Evolutionary conservation across 805 yeast species (phyloP), one percentile per base, ranked within the genome.

Genomic region (Metschnikowia arizonensis): DNA sequence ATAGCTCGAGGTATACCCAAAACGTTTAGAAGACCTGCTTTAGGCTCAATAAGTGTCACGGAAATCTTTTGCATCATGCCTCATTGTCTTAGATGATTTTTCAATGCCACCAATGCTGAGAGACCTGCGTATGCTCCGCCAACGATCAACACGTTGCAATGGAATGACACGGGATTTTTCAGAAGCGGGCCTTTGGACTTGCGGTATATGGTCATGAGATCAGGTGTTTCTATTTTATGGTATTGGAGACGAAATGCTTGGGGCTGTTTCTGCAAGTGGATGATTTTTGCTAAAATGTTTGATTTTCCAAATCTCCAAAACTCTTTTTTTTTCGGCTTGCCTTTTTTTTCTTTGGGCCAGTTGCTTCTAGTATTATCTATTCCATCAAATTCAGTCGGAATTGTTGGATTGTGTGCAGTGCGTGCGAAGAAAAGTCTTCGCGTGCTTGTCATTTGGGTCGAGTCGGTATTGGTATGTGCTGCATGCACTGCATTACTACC

Each of bases 61-160:
- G 64, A 53, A 1, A 69, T 43, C 12, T 50, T 40, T 34, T 53
- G 48, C 43, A 47, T 30, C 34, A 37, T 44, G 3, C 38, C 31
- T 15, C 59, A 46, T 24, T 53, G 53, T 15, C 41, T 47, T 33
- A 65, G 55, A 23, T 64, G 63, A 29, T 52, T 55, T 39, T 61
- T 55, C 40, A 69, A 52, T 7, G 66, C 57, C 32, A 57, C 60
- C 5, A 68, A 47, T 1, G 73, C 65, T 12, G 72, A 57, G 19
- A 69, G 55, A 2, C 75, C 75, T n/a, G 68, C 62, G 48, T 65
- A 70, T 0, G 73, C 63, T 1, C 75, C 74, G 1, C 74, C 75
- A n/a, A 69, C 63, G 5, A 69, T 59, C 31, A 69, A 57, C 5
- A 70, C 59, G 46, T 69, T 65, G 19, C 73, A 63, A 30, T 60